Evolutionary conservation across 1,284 basidiomycete genomes (phyloP), one percentile per base, ranked within the genome.

Genomic region (Apiotrichum porosum): DNA sequence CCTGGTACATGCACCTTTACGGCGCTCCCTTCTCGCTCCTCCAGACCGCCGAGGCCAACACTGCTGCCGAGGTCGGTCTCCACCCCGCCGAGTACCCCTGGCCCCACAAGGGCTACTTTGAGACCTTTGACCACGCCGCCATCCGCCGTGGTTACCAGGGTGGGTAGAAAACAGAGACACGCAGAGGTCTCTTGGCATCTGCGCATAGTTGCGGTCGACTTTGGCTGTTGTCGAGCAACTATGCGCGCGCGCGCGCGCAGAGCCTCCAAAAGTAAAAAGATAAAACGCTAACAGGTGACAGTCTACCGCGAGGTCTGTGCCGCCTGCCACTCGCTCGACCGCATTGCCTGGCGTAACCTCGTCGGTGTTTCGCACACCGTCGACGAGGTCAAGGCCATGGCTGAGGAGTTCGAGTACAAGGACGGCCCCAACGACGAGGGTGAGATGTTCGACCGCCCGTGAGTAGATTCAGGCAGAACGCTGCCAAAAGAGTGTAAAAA

Each of bases 281-380:
- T n/a, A n/a, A n/a, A n/a, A n/a, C n/a, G n/a, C n/a, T n/a, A n/a
- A n/a, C n/a, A n/a, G n/a, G n/a, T 19, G 21, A 15, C 42, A 75
- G 95, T 99, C 43, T 99, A 99, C 80, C 89, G 92, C 54, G 94
- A 98, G 78, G 95, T 99, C 51, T 98, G 95, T 75, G 88, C 94
- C 6, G 89, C 95, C 15, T 99, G 95, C 77, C 95, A 99, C 76
- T 98, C 95, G 39, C 84, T 99, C 52, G 90, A 98, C 79, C 91
- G 95, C 65, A 93, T 98, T 71, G 95, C 95, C 55, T 99, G 95
- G 95, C 89, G 95, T 71, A 99, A 98, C 79, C 80, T 99, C 52
- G 95, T 99, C 62, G 95, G 92, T 69, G 90, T 97, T 51, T 97
- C 92, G 32, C 95, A 98, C 78, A 90, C 86, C 56, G 94, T 81